Conservation (phyloP, 2,329 filamentous ascomycete genomes). For the Diplocarpon mali region DNA sequence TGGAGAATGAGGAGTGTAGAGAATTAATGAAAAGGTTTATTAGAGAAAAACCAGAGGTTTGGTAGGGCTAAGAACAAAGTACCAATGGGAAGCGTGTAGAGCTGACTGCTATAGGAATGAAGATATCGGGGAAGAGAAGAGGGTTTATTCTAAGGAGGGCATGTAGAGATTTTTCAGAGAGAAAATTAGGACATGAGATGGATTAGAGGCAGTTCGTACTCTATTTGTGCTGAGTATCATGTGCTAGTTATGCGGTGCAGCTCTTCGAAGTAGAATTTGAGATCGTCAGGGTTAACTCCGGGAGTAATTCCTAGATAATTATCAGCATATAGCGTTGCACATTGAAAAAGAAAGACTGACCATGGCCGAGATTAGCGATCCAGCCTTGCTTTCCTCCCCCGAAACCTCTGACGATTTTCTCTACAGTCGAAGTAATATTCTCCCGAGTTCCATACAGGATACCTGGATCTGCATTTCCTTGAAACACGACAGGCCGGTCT, state of each 20-base stretch:
- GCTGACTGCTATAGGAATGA: constrained; percentile 38
- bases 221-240: constrained; percentile 6
- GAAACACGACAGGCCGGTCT: constrained; percentile 64
- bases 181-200: not conserved
- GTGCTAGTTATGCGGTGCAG: constrained; percentile 58
- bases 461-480: constrained; percentile 93
- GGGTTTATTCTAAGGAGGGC: constrained; percentile 30
- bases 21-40: constrained; percentile 64
- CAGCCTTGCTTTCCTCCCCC: constrained; percentile 72
- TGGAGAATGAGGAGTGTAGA: constrained; percentile 54
- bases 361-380: constrained; percentile 95
- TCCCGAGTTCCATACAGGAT: constrained; percentile 77
- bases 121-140: constrained; percentile 42
- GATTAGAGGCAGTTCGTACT: not conserved
- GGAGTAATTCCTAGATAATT: constrained; percentile 67
- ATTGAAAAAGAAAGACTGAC: constrained; percentile 38
- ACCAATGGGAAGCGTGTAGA: not conserved
- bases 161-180: constrained; percentile 4
- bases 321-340: not conserved
- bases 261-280: constrained; percentile 91
- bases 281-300: constrained; percentile 82
- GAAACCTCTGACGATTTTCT: constrained; percentile 83
- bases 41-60: constrained; percentile 58
- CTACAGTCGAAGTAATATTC: constrained; percentile 70
- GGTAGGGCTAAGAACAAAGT: constrained; percentile 35